Base-by-base conservation (phyloP, 352 stramenopile genomes). In the Pythium dissimile region DNA sequence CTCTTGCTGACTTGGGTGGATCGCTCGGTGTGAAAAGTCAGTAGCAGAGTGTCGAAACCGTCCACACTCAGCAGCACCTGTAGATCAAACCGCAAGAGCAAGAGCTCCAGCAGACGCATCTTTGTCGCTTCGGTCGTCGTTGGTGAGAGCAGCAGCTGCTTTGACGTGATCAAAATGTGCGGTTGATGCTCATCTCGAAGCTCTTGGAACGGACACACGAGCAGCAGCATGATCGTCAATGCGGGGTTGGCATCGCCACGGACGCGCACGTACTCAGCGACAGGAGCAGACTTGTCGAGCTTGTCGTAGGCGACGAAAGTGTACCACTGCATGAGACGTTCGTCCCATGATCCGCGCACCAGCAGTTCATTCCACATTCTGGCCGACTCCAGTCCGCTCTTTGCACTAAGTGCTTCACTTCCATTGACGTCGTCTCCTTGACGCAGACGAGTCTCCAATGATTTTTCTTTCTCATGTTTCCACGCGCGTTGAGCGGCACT, bases 71-170 rank as follows among this genome's bases (percentile, higher is more conserved):
- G 31, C 11, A 92, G 57, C 16, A 64, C 45, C 2, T 47, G 38
- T 6, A 89, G 24, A 45, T 89, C 78, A 34, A 87, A 75, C 13
- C 80, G 82, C 50, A 92, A 57, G n/a, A 92, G 64, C 11, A 71
- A 52, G 18, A 92, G 60, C 48, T 89, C 80, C 30, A 87, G 66
- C 2, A 68, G 41, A 9, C 41, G 45, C 20, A 62, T 5, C 26
- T 34, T 62, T 41, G 68, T 54, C 26, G 55, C 41, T 24, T 54
- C 16, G 48, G 62, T 16, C 56, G 23, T 5, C 71, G 16, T 24
- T 61, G 46, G 16, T 2, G 50, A 20, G 8, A 39, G n/a, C 26
- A 54, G 12, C 12, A 47, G 51, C 1, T 37, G 24, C 4, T 54
- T 32, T 18, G 58, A 34, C n/a, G 38, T 51, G 2, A 53, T 34